Evolutionary conservation across 2,329 filamentous ascomycete species (phyloP).

Genomic region (Coniochaeta sp.): DNA sequence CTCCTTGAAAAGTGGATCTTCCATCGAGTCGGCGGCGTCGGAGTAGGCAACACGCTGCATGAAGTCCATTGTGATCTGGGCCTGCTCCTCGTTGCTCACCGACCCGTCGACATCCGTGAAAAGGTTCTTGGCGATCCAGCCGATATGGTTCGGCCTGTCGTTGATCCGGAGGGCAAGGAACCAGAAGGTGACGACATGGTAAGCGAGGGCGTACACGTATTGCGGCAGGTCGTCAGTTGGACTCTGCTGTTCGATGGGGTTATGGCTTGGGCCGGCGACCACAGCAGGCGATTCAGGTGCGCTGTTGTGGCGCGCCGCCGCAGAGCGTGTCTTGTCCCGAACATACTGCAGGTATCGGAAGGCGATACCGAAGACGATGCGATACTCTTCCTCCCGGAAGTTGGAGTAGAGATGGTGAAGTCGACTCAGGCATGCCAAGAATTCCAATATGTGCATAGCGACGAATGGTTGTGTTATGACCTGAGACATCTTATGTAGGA

Average conservation of each 20-base stretch:
- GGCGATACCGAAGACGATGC: constrained; percentile 90
- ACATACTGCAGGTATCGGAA: constrained; percentile 90
- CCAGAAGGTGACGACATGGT: constrained; percentile 96
- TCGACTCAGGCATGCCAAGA: constrained; percentile 81
- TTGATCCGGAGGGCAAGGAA: constrained; percentile 82
- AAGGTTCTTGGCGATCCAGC: constrained; percentile 83
- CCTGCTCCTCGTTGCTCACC: constrained; percentile 80
- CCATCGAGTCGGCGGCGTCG: constrained; percentile 69
- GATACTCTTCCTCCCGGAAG: constrained; percentile 85
- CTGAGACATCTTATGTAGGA: constrained; percentile 88
- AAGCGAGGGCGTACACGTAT: constrained; percentile 89
- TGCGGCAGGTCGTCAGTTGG: constrained; percentile 71
- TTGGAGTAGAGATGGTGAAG: constrained; percentile 80
- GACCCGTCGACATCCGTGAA: constrained; percentile 70
- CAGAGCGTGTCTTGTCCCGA: constrained; percentile 53
- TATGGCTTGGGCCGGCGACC: constrained; percentile 11
- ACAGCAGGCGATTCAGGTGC: constrained; percentile 28
- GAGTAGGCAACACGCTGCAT: constrained; percentile 85
- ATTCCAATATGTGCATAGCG: constrained; percentile 91
- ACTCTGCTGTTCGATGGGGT: constrained; percentile 22
- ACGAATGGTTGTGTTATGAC: constrained; percentile 92
- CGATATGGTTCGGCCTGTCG: constrained; percentile 76
- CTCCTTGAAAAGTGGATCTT: constrained; percentile 57
- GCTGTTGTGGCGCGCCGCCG: constrained; percentile 34
- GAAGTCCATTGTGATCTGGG: constrained; percentile 87